Conservation (phyloP, 371 early-diverging fungal genomes). For the Mortierella sp. region DNA sequence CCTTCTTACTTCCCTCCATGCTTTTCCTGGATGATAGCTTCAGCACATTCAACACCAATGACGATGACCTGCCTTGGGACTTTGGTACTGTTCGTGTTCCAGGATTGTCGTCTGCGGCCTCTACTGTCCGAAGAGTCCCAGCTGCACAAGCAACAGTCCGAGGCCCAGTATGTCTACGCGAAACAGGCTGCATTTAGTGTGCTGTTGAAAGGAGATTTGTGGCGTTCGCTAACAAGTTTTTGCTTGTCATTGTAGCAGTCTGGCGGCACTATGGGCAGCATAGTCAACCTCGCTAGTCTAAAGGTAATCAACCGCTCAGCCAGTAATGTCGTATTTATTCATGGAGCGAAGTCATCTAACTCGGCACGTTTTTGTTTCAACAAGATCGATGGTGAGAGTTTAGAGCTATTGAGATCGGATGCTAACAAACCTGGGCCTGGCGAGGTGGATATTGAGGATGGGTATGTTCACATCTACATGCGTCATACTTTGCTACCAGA, state of each 20-base stretch:
- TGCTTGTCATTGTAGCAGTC: conserved; percentile 16
- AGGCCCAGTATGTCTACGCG: no score
- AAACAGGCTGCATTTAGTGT: no score
- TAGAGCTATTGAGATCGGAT: conserved; percentile 7
- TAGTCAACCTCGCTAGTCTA: conserved; percentile 34
- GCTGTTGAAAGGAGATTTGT: not conserved
- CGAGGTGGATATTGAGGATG: conserved; percentile 31
- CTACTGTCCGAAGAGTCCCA: conserved; percentile 34
- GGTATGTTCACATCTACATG: conserved; percentile 13
- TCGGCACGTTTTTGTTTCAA: not conserved
- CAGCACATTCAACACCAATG: conserved; percentile 56
- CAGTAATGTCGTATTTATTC: not conserved
- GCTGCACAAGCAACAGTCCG: no score
- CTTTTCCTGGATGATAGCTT: conserved; percentile 6
- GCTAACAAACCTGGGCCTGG: conserved; percentile 17
- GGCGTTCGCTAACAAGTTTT: not conserved
- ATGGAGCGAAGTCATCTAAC: no score
- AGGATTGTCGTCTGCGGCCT: conserved; percentile 26
- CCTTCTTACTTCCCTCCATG: not conserved
- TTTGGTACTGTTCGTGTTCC: conserved; percentile 64
- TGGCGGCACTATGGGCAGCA: conserved; percentile 18
- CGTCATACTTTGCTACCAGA: not conserved
- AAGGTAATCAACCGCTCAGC: conserved; percentile 12
- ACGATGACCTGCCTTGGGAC: conserved; percentile 63
- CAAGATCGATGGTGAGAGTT: conserved; percentile 14